Conservation (phyloP, 2,329 filamentous ascomycete genomes). For the Neonectria punicea region DNA sequence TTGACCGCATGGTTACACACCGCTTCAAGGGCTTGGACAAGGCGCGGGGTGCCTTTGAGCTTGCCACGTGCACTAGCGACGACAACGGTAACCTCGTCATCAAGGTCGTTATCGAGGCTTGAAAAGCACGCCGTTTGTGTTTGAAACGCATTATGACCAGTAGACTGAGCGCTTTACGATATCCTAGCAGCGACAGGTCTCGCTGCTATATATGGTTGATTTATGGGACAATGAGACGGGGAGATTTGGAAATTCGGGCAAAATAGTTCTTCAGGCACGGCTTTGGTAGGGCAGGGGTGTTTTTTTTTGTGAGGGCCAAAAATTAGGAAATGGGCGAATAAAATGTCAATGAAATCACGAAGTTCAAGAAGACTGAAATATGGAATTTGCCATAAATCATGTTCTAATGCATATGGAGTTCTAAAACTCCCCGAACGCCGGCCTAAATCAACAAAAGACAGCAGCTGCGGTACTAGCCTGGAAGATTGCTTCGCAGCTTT, state of each 20-base stretch:
- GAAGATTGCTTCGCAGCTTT: neutral
- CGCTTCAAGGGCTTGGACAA: constrained; percentile 72
- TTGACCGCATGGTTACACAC: constrained; percentile 80
- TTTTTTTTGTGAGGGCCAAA: neutral
- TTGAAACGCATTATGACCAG: constrained; percentile 26
- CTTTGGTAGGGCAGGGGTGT: neutral
- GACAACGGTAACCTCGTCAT: constrained; percentile 75
- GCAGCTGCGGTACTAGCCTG: constrained; percentile 2
- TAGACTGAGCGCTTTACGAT: constrained; percentile 33
- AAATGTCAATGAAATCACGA: neutral
- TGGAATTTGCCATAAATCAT: constrained; percentile 1
- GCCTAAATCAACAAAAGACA: constrained; percentile 35
- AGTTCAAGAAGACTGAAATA: neutral
- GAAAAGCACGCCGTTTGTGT: constrained; percentile 27
- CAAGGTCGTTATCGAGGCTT: constrained; percentile 75
- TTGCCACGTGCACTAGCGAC: constrained; percentile 75
- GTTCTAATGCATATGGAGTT: constrained; percentile 28
- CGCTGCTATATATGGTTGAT: constrained; percentile 9
- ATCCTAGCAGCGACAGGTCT: constrained; percentile 20
- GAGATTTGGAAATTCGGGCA: neutral
- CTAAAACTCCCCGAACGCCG: constrained; percentile 40
- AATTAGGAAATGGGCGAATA: neutral
- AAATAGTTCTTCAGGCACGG: neutral
- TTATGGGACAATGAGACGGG: constrained; percentile 6
- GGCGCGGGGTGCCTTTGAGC: constrained; percentile 73